phyloP scores from a whole-genome alignment of 202 grass and related monocot species.

The Tripidium arundinaceum region DNA sequence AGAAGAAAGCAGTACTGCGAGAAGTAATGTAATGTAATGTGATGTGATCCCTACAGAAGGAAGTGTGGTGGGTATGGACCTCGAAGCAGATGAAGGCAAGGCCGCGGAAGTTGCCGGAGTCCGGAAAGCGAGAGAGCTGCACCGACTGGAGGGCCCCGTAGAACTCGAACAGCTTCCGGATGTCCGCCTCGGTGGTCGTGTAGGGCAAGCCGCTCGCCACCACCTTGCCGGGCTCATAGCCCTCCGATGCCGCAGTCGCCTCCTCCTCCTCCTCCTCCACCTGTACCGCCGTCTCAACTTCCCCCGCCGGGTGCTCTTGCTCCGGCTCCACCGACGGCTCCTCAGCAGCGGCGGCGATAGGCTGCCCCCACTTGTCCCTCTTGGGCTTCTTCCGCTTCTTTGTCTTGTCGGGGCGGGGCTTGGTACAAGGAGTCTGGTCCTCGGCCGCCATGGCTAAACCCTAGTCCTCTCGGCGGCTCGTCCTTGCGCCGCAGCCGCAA shows the following conservation, averaged over 20 bases:
- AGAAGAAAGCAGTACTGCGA: background rate
- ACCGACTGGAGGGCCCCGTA: slow-evolving; percentile 58
- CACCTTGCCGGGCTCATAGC: slow-evolving; percentile 62
- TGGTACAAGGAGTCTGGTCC: slow-evolving; percentile 16
- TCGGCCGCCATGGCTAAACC: slow-evolving; percentile 60
- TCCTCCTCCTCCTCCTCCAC: too few relatives aligned
- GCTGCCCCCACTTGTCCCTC: slow-evolving; percentile 88
- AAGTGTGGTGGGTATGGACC: slow-evolving; percentile 20
- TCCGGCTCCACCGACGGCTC: slow-evolving; percentile 27
- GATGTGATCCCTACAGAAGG: background rate
- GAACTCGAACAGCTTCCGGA: slow-evolving; percentile 63
- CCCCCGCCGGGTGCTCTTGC: slow-evolving; percentile 8
- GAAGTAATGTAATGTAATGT: background rate
- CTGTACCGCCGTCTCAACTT: background rate
- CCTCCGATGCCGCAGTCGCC: background rate
- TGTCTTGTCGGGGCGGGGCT: slow-evolving; percentile 22
- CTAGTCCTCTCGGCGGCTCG: slow-evolving; percentile 16
- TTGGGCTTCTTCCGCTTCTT: slow-evolving; percentile 69
- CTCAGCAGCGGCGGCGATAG: slow-evolving; percentile 29
- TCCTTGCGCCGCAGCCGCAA: background rate
- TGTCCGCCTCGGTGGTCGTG: slow-evolving; percentile 60
- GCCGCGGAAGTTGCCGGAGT: slow-evolving; percentile 81
- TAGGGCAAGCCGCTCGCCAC: slow-evolving; percentile 88
- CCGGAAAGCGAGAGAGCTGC: slow-evolving; percentile 78
- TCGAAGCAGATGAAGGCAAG: slow-evolving; percentile 78